Conservation (phyloP, 2,329 filamentous ascomycete species). For the Pseudocercospora ulei region DNA sequence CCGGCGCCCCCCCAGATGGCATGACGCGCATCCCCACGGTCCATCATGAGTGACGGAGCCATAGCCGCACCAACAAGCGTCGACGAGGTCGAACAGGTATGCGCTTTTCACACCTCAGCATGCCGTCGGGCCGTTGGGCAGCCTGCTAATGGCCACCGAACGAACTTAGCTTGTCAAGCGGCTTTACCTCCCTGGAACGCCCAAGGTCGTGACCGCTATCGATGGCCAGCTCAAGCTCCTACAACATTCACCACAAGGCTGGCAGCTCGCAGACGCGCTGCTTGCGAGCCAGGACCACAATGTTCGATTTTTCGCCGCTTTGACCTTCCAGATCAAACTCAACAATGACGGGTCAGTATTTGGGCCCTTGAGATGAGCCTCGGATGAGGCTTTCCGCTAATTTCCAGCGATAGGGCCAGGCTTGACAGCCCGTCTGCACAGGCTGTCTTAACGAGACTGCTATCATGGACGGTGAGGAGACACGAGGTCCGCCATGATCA, state of each 20-base stretch:
- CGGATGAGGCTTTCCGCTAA: conserved; percentile 25
- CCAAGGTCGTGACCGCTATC: conserved; percentile 43
- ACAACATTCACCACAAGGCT: conserved; percentile 71
- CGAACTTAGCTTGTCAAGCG: conserved; percentile 39
- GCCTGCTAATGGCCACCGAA: conserved; percentile 4
- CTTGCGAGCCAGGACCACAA: conserved; percentile 60
- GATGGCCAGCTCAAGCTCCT: conserved; percentile 69
- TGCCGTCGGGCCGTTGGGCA: too few species aligned
- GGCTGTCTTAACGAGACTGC: conserved; percentile 51
- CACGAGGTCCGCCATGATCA: background rate
- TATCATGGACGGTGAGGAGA: conserved; percentile 50
- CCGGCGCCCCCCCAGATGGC: conserved; percentile 5
- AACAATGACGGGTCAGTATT: conserved; percentile 46
- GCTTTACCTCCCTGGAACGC: conserved; percentile 42
- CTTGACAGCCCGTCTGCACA: conserved; percentile 50
- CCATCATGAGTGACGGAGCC: conserved; percentile 11
- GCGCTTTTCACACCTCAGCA: background rate
- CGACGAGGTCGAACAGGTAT: conserved; percentile 21
- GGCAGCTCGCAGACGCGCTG: conserved; percentile 72
- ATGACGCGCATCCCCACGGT: conserved; percentile 13
- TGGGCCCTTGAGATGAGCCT: conserved; percentile 29
- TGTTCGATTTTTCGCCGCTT: conserved; percentile 81
- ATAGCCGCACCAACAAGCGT: conserved; percentile 19
- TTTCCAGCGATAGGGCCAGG: conserved; percentile 29
- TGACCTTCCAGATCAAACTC: conserved; percentile 88